A percentile compares a stretch with the other conserved stretches of the same genome.
These are phyloP conservation scores for Arthrocladium fulminans DNA, from an alignment of 2,329 filamentous ascomycete genomes.

Conservation along the genomic window DNA sequence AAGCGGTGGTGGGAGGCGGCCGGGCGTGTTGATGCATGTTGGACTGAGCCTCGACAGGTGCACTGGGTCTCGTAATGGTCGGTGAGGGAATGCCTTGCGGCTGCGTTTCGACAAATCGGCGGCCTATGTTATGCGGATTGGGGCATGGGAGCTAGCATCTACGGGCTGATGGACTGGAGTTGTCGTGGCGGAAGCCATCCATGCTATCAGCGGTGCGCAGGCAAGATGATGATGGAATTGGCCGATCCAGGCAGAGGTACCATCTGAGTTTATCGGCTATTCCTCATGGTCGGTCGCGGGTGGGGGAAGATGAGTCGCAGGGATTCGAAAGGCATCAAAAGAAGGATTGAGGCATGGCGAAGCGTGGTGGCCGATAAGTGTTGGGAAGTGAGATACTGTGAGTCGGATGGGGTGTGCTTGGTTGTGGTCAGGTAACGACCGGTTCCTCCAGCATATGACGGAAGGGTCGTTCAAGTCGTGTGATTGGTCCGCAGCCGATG, in stretches of 20 bases:
- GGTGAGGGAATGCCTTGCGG: neutral
- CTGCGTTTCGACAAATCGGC: neutral
- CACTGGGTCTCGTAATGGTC: constrained; percentile 4
- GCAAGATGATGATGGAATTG: constrained; percentile 4
- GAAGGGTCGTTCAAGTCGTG: constrained; percentile 12
- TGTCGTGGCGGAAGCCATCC: constrained; percentile 19
- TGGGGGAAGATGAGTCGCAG: neutral
- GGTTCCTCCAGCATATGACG: constrained; percentile 22
- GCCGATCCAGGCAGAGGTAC: too few relatives aligned
- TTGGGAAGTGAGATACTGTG: constrained; percentile 4
- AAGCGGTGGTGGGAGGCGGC: constrained; percentile 61
- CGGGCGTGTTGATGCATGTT: constrained; percentile 88
- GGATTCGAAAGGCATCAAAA: constrained; percentile 5
- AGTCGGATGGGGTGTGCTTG: constrained; percentile 13
- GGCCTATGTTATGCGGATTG: constrained; percentile 7
- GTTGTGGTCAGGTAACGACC: constrained; percentile 12
- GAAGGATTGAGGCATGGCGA: constrained; percentile 16
- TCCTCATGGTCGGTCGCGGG: constrained; percentile 5
- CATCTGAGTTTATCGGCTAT: too few relatives aligned
- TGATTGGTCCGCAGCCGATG: constrained; percentile 2
- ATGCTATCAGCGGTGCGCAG: constrained; percentile 14
- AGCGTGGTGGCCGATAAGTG: constrained; percentile 1
- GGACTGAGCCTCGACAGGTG: neutral
- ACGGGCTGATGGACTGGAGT: constrained; percentile 12
- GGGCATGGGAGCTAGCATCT: constrained; percentile 15